phyloP scores from a whole-genome alignment of 176 grass and related monocot species.

The Eleusine indica region DNA sequence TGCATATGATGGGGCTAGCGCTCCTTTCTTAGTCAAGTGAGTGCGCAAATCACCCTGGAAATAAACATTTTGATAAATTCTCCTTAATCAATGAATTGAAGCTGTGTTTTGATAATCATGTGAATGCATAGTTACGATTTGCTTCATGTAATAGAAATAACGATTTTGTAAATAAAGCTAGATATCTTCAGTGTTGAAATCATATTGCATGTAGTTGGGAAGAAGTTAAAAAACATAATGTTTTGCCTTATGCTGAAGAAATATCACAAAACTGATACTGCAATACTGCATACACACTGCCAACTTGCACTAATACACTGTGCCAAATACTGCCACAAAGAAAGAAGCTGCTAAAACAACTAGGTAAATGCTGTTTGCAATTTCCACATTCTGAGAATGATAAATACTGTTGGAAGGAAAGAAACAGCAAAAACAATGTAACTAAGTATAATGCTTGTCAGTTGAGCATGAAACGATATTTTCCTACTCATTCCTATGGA shows the following conservation, averaged over 20 bases:
- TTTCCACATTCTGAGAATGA: neutral
- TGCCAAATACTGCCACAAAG: neutral
- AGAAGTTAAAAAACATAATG: neutral
- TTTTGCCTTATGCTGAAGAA: neutral
- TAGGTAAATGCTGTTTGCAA: slow-evolving; percentile 13
- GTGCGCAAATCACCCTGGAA: slow-evolving; percentile 84
- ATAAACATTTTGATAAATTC: slow-evolving; percentile 32
- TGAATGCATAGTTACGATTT: neutral
- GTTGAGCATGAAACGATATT: slow-evolving; percentile 1
- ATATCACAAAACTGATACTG: neutral
- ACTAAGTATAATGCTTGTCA: neutral
- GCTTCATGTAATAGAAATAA: slow-evolving; percentile 26
- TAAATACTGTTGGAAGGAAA: neutral
- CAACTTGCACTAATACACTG: slow-evolving; percentile 3
- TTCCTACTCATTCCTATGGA: neutral
- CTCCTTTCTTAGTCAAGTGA: slow-evolving; percentile 62
- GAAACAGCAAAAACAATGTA: slow-evolving; percentile 12
- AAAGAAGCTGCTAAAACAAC: slow-evolving; percentile 5
- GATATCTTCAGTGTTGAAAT: slow-evolving; percentile 14
- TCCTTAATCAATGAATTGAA: slow-evolving; percentile 30
- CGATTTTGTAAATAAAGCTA: neutral
- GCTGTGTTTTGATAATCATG: slow-evolving; percentile 2
- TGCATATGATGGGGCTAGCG: slow-evolving; percentile 64
- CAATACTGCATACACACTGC: neutral
- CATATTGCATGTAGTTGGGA: slow-evolving; percentile 12